A percentile compares a stretch with the other conserved stretches of the same genome.
These are phyloP conservation scores for Epichloe amarillans DNA, from an alignment of 2,329 filamentous ascomycete genomes.

Conservation along the genomic window DNA sequence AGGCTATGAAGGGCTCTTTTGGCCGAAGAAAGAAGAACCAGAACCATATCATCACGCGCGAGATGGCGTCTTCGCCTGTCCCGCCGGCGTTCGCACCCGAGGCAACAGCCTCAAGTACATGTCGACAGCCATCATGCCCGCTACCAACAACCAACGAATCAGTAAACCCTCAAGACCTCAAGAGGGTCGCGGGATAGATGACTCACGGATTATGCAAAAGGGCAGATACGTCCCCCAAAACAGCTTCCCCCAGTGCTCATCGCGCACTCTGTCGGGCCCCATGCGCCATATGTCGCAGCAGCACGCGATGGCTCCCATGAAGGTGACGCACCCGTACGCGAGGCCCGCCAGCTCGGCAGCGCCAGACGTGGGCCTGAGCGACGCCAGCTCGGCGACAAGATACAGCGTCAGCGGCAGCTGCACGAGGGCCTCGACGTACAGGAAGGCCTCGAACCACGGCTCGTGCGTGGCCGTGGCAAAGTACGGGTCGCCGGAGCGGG, in stretches of 20 bases:
- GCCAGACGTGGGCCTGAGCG: constrained; percentile 21
- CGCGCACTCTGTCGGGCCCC: constrained; percentile 31
- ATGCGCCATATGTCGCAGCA: constrained; percentile 36
- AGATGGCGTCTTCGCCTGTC: background rate
- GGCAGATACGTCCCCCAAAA: constrained; percentile 37
- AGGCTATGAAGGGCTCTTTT: background rate
- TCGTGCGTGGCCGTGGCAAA: too few species aligned
- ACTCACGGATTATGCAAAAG: constrained; percentile 40
- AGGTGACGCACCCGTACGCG: constrained; percentile 37
- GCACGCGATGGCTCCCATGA: constrained; percentile 37
- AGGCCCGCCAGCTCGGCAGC: constrained; percentile 35
- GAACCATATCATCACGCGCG: background rate
- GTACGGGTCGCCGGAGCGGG: too few species aligned
- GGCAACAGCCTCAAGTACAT: constrained; percentile 39
- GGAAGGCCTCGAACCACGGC: too few species aligned
- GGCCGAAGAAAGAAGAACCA: background rate
- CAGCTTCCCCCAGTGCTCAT: constrained; percentile 31
- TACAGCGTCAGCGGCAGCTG: constrained; percentile 38
- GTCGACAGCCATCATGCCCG: constrained; percentile 35
- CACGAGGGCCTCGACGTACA: constrained; percentile 32
- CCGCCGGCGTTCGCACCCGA: constrained; percentile 19
- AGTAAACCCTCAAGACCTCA: background rate
- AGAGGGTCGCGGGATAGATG: too few species aligned
- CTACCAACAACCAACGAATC: constrained; percentile 16
- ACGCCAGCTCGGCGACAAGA: constrained; percentile 28